Base-by-base conservation (phyloP, 78 protist genomes). In the Emiliania huxleyi region DNA sequence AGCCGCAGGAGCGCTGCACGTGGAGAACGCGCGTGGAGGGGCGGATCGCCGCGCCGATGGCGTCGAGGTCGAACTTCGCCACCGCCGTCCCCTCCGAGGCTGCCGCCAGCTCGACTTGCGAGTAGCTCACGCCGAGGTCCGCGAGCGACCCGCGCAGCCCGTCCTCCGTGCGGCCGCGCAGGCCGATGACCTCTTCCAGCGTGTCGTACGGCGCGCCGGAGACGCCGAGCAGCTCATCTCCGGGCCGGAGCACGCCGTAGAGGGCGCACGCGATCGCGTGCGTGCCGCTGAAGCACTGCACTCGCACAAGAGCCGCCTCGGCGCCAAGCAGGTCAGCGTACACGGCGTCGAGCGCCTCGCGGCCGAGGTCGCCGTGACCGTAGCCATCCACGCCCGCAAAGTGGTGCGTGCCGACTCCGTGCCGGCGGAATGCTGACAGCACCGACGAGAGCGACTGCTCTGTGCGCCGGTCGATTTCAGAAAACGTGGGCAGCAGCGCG, bases 1-100 rank as follows among this genome's bases (percentile, higher is more conserved):
- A 88, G 40, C 95, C 95, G 73, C 95, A 93, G 44, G 95, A 93
- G 40, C 95, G 95, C 90, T 93, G 95, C 40, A 93, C 81, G 73
- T 93, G 94, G n/a, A 71, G 12, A 45, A 90, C 11, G 87, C 87
- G 83, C 37, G 52, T 43, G 38, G n/a, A 0, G 8, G 69, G 75
- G 45, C 0, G 8, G 73, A 93, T 22, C 2, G 90, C 91, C 18
- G 33, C 38, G 1, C 2, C 52, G 55, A 93, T 93, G 15, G 89
- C 92, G 1, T 19, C 35, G 19, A 33, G 42, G 55, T 93, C 95
- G 49, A 93, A 93, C 43, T 0, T 6, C 52, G 92, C 95, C 56
- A 38, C 89, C 4, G 8, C 35, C n/a, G n/a, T n/a, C n/a, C n/a
- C n/a, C n/a, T n/a, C n/a, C n/a, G n/a, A n/a, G n/a, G n/a, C n/a